phyloP scores from a whole-genome alignment of 2,329 filamentous ascomycete genomes.

The Akanthomyces uredinophilus region DNA sequence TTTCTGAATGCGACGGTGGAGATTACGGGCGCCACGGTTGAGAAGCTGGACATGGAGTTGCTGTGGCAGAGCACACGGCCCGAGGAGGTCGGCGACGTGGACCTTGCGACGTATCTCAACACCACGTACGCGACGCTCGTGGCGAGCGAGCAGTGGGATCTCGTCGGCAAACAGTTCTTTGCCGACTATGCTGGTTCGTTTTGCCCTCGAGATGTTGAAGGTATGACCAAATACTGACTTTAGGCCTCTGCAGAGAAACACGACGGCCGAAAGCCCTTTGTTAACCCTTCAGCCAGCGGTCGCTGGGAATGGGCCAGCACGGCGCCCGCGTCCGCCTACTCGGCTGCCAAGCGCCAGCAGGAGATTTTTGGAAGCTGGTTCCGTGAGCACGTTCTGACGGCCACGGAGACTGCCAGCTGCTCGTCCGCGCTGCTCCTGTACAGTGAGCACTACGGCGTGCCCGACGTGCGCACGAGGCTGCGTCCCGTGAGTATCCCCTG shows the following conservation, averaged over 20 bases:
- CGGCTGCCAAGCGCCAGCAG: conserved; percentile 27
- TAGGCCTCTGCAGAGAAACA: background rate
- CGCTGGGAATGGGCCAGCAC: conserved; percentile 6
- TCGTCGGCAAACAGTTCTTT: conserved; percentile 12
- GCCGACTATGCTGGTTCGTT: conserved; percentile 9
- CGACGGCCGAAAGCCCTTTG: conserved; percentile 9
- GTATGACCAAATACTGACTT: background rate
- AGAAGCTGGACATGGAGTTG: background rate
- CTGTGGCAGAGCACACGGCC: conserved; percentile 12
- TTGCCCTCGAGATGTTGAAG: too few species aligned
- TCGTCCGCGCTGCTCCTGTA: conserved; percentile 29
- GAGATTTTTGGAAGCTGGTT: conserved; percentile 30
- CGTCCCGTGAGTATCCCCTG: conserved; percentile 19
- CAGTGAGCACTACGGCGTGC: conserved; percentile 13
- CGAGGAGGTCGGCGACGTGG: background rate
- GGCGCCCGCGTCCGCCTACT: conserved; percentile 2
- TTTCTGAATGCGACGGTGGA: background rate
- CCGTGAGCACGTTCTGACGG: conserved; percentile 24
- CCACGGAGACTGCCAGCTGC: conserved; percentile 19
- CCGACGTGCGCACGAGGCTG: conserved; percentile 14
- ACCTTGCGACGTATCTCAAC: background rate
- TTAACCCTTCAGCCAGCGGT: conserved; percentile 9
- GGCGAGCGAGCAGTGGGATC: conserved; percentile 1
- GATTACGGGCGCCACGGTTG: conserved; percentile 2
- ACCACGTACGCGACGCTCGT: conserved; percentile 5